Evolutionary conservation across 306 rosid genomes (phyloP), one percentile per base, ranked within the genome.

Genomic region (Castanea crenata): DNA sequence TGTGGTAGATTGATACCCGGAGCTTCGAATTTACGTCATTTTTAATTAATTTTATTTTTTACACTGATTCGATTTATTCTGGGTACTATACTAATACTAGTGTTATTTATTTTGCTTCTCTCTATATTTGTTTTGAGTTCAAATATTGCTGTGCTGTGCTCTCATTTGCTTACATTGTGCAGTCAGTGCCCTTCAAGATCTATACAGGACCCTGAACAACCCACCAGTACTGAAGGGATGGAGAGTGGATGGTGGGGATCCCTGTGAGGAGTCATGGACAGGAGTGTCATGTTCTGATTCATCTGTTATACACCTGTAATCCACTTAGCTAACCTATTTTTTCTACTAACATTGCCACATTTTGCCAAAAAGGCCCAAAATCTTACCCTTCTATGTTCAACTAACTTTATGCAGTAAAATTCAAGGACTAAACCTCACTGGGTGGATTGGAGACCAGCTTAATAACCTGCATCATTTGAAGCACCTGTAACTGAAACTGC

Each of bases 261-360:
- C 99, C 75, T 95, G 99, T 73, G 89, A 69, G 79, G 93, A 95
- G 83, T 85, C 89, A 79, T 95, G 98, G 99, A 78, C 80, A 3
- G 99, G 99, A 84, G 96, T 93, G 15, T 87, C 86, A 56, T 95
- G 98, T 84, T 89, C 81, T 79, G 93, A 89, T 1, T 84, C 98
- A 41, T 93, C 98, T 51, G 88, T 95, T 74, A 83, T 95, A 73
- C 85, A 90, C 86, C 87, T 95, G 99, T 92, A 93, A 87, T 76
- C 61, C 77, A 32, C 71, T 19, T 61, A 32, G 46, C 46, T 41
- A 8, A 41, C 12, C 46, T 41, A 2, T 7, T 41, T 41, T 7
- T 41, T 41, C 46, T 8, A 41, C 46, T 41, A 8, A 41, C 46
- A 41, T 8, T 41, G 46, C 46, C 46, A 41, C 46, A 8, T 41